Base-by-base conservation (phyloP, 495 filamentous ascomycete species). In the Astrocystis sublimbata region DNA sequence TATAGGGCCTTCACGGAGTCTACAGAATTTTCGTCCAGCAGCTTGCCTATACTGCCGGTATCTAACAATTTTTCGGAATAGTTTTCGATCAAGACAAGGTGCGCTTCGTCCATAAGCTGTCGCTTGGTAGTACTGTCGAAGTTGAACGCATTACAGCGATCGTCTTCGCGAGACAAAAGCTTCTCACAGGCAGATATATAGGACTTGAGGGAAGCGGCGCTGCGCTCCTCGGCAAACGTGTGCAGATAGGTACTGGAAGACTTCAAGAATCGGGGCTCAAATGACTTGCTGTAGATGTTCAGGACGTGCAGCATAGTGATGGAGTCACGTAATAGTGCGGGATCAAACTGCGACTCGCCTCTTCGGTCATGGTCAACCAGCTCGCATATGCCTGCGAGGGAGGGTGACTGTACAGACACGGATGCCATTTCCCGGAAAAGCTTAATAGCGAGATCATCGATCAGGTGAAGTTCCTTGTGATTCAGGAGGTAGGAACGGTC, bases 401-500 rank as follows among this genome's bases (percentile, higher is more conserved):
- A 58, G 74, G 58, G 76, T 10, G 61, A 51, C 23, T 58, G 53
- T 4, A 36, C 35, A n/a, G 60, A 52, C 19, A 52, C 51, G 72
- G 75, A 90, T 58, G 65, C 84, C 75, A 80, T 86, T 81, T 71
- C 83, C 75, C 70, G 81, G 77, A 78, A 96, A 79, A 67, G 82
- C 65, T 65, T 65, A 52, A 84, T 82, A 19, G 77, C 77, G 71
- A 85, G 77, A 65, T 86, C 86, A 64, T 86, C 80, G 13, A 90
- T 75, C 50, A 76, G 72, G 60, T 76, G 79, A 35, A 64, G 55
- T 7, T 70, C 69, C 64, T 80, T 86, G 38, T 83, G 84, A 33
- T 87, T 85, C 1, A 97, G 78, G 21, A 98, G 83, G 71, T 90
- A 97, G 4, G 92, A 90, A 60, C 94, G 86, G 68, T 98, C 93